These are phyloP conservation scores for Neurospora discreta DNA, from an alignment of 495 filamentous ascomycete species.

Conservation along the genomic window DNA sequence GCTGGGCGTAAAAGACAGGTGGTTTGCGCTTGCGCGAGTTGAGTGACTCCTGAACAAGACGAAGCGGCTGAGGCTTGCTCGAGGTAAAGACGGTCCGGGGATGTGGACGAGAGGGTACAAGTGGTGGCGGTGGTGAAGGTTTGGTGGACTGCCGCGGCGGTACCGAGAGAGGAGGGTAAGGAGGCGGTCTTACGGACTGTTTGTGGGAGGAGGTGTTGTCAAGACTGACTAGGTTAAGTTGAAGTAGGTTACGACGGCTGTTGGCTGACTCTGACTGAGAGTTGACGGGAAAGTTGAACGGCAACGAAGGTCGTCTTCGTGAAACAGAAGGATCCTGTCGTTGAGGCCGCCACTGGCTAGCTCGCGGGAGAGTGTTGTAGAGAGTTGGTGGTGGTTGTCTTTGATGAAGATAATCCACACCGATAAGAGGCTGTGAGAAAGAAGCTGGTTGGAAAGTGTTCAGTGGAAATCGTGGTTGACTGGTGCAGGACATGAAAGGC, in stretches of 20 bases:
- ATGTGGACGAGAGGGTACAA: not conserved
- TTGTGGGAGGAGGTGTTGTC: not conserved
- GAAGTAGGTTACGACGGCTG: not conserved
- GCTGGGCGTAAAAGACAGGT: conserved; percentile 18
- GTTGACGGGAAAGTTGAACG: not conserved
- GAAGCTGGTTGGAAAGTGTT: too few relatives aligned
- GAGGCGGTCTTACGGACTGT: not conserved
- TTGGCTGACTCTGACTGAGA: not conserved
- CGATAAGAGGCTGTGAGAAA: too few relatives aligned
- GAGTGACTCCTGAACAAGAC: conserved; percentile 13
- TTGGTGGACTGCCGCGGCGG: not conserved
- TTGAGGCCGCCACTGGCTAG: too few relatives aligned
- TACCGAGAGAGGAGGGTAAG: not conserved
- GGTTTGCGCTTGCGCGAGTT: conserved; percentile 9
- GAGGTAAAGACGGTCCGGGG: conserved; percentile 13
- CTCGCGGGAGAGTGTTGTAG: too few relatives aligned
- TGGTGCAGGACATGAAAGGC: not conserved
- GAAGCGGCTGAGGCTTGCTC: conserved; percentile 14
- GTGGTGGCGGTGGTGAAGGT: not conserved
- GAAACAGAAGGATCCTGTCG: not conserved
- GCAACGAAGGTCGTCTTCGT: too few relatives aligned
- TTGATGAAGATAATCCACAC: too few relatives aligned
- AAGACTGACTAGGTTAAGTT: not conserved
- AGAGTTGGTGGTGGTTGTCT: too few relatives aligned
- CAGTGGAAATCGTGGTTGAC: not conserved